Conservation (phyloP, 495 filamentous ascomycete species). For the Astrocystis sublimbata region DNA sequence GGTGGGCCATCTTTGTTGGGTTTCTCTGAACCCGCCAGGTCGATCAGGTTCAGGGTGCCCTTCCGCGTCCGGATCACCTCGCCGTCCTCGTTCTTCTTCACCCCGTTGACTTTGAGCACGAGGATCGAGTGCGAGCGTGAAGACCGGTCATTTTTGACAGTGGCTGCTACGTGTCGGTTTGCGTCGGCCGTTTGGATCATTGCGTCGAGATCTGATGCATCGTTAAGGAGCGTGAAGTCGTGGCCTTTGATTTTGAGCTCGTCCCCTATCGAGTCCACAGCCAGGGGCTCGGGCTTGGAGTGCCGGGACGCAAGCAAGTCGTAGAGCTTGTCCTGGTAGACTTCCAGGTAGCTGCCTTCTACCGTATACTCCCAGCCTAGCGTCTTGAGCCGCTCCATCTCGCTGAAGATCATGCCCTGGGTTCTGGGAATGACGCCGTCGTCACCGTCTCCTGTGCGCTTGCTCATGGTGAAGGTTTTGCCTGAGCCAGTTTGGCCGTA, state of each 20-base stretch:
- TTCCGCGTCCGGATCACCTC: conserved; percentile 82
- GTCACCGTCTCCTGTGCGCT: conserved; percentile 43
- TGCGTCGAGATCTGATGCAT: conserved; percentile 76
- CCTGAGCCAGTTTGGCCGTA: conserved; percentile 98
- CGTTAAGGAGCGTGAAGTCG: conserved; percentile 64
- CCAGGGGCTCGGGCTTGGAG: conserved; percentile 90
- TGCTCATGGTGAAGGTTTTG: conserved; percentile 95
- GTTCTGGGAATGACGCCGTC: conserved; percentile 97
- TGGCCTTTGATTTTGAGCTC: conserved; percentile 66
- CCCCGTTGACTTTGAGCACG: conserved; percentile 82
- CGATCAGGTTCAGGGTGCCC: conserved; percentile 93
- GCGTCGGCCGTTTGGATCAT: conserved; percentile 76
- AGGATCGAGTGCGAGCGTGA: conserved; percentile 96
- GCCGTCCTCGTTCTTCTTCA: conserved; percentile 56
- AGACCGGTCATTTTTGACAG: conserved; percentile 92
- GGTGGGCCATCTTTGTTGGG: conserved; percentile 81
- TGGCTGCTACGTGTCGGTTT: conserved; percentile 91
- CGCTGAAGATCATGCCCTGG: conserved; percentile 89
- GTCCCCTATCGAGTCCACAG: conserved; percentile 49
- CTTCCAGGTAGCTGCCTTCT: conserved; percentile 96
- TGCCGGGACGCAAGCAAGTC: conserved; percentile 84
- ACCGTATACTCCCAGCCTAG: conserved; percentile 95
- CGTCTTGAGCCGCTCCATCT: conserved; percentile 74
- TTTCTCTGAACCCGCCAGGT: conserved; percentile 90
- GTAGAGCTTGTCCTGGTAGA: conserved; percentile 97